A percentile compares a stretch with the other conserved stretches of the same genome.
phyloP scores from a whole-genome alignment of 306 rosid species.

The Abrus precatorius region DNA sequence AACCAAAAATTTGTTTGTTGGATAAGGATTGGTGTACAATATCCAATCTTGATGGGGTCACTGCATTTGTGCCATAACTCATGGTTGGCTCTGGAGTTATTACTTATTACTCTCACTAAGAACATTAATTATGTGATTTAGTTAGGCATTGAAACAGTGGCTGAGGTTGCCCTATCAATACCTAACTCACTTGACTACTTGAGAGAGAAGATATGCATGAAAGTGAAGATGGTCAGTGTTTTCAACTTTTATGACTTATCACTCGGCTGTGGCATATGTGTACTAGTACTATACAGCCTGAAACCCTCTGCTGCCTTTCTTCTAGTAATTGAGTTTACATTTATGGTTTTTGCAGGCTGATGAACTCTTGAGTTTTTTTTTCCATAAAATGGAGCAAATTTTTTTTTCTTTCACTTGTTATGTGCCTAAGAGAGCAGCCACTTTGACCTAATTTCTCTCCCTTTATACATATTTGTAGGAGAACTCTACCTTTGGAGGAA shows the following conservation, averaged over 20 bases:
- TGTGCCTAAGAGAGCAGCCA: background rate
- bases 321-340: background rate
- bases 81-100: constrained; percentile 16
- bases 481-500: constrained; percentile 78
- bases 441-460: constrained; percentile 19
- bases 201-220: background rate
- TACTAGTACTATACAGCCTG: background rate
- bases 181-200: background rate
- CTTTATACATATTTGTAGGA: constrained; percentile 55
- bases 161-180: constrained; percentile 14
- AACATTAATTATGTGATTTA: background rate
- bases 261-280: constrained; percentile 1
- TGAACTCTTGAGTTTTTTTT: background rate
- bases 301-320: background rate
- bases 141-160: background rate
- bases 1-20: background rate
- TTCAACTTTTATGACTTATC: constrained; percentile 7
- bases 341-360: background rate
- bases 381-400: background rate
- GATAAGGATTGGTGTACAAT: constrained; percentile 32
- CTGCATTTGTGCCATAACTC: background rate
- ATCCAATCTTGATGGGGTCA: constrained; percentile 18
- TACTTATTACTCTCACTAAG: background rate
- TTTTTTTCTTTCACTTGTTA: constrained; percentile 2
- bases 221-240: background rate